These are phyloP conservation scores for Trichoderma atrobrunneum DNA, from an alignment of 2,329 filamentous ascomycete species.

Conservation along the genomic window DNA sequence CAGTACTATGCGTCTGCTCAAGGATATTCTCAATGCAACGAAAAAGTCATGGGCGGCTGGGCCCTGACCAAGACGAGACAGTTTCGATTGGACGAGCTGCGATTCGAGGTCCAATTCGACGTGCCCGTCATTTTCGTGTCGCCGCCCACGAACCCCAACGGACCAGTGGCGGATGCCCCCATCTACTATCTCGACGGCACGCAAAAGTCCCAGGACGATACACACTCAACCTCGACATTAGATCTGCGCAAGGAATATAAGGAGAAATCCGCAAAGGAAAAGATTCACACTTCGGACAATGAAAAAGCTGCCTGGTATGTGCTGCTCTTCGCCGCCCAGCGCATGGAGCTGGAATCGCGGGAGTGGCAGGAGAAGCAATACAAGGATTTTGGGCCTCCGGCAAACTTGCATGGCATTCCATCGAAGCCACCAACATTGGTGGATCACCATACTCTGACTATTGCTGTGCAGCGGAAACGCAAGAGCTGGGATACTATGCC, in stretches of 20 bases:
- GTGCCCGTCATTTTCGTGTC: constrained; percentile 51
- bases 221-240: constrained; percentile 33
- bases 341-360: constrained; percentile 48
- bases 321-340: constrained; percentile 49
- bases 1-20: constrained; percentile 50
- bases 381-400: constrained; percentile 25
- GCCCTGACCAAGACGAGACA: constrained; percentile 38
- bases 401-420: constrained; percentile 24
- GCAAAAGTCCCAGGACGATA: constrained; percentile 34
- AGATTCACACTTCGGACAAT: constrained; percentile 54
- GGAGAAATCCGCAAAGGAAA: constrained; percentile 30
- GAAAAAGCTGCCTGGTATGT: constrained; percentile 55
- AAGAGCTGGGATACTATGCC: constrained; percentile 55
- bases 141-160: constrained; percentile 39
- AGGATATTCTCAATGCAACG: constrained; percentile 48
- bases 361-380: constrained; percentile 44
- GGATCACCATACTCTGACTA: constrained; percentile 41
- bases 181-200: constrained; percentile 42
- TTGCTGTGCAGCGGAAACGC: constrained; percentile 46
- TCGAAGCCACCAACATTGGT: constrained; percentile 27
- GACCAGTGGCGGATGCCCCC: constrained; percentile 31
- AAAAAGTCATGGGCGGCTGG: constrained; percentile 49
- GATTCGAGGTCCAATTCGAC: constrained; percentile 50
- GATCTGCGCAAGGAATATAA: constrained; percentile 30
- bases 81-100: constrained; percentile 44